Evolutionary conservation across 768 basidiomycete genomes (phyloP), one percentile per base, ranked within the genome.

Genomic region (Trametes punicea): DNA sequence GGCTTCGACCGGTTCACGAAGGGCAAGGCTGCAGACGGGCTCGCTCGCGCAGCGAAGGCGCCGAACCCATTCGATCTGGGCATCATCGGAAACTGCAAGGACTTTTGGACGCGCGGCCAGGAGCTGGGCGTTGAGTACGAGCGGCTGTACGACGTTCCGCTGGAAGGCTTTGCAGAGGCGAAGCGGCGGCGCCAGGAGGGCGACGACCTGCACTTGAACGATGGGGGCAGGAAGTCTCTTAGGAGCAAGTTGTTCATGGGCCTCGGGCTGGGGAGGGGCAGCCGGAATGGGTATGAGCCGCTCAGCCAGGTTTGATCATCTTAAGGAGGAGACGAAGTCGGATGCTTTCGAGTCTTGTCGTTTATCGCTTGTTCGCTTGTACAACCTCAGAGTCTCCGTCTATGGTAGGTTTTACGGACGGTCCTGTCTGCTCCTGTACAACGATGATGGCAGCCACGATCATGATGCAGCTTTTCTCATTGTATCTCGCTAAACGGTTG

Each of bases 1-100:
- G 97, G 97, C 0, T 80, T 99, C 45, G 97, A 99, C 73, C 76
- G 93, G 47, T 98, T 98, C 73, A 97, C 95, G 34, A 87, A 87
- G 51, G 93, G 93, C 21, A 87, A 85, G 61, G 94, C 93, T 0
- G 88, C 88, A 7, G 85, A 90, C 62, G 94, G 95, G 21, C 84
- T 98, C 52, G 82, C 85, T 45, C 77, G 85, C 23, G 87, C 90
- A 1, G 76, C 83, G 6, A 85, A 81, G 53, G 87, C 89, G 33
- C 79, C 82, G 49, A 98, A 98, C 72, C 97, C 96, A 36, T 99
- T 98, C 69, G 93, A 97, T 71, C 64, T 90, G 20, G 95, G 95
- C 2, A 42, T 88, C 15, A 72, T 81, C 18, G 75, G 77, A 54
- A 95, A 95, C 67, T 95, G 93, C 70, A 83, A 81, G 64, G 96